phyloP scores from a whole-genome alignment of 2,329 filamentous ascomycete species.

The Exophiala calicioides region DNA sequence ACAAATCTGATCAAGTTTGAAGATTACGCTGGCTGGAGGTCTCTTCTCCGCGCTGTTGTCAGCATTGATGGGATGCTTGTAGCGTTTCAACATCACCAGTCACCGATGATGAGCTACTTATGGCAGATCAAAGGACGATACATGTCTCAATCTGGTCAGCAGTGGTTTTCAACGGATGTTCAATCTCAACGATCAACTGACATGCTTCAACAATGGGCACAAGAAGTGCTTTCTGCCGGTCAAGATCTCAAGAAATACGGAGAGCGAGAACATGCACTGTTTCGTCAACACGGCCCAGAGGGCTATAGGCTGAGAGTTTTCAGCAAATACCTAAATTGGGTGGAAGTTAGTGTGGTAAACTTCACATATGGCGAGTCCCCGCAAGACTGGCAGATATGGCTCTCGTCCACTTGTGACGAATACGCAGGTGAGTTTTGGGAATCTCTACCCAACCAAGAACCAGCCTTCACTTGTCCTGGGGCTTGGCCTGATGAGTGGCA shows the following conservation, averaged over 20 bases:
- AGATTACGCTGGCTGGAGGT: background rate
- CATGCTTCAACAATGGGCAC: background rate
- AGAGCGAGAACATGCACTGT: background rate
- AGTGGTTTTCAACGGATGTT: background rate
- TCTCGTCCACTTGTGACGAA: background rate
- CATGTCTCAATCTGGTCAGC: too few species aligned
- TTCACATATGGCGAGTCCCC: background rate
- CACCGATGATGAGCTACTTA: background rate
- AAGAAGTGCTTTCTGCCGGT: background rate
- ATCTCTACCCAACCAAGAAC: background rate
- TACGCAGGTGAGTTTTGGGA: background rate
- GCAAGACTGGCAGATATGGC: background rate
- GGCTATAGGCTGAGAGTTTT: too few species aligned
- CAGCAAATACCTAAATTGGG: too few species aligned
- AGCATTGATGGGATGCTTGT: background rate
- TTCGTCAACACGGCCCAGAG: too few species aligned
- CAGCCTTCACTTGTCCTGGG: background rate
- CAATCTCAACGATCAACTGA: background rate
- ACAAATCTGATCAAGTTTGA: too few species aligned
- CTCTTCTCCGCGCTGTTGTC: background rate
- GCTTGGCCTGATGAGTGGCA: background rate
- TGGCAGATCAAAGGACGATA: too few species aligned
- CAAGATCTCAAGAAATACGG: background rate
- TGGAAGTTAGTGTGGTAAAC: background rate
- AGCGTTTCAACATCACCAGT: background rate